Evolutionary conservation across 768 basidiomycete genomes (phyloP), one percentile per base, ranked within the genome.

Genomic region (Leucosporidium creatinivorum): DNA sequence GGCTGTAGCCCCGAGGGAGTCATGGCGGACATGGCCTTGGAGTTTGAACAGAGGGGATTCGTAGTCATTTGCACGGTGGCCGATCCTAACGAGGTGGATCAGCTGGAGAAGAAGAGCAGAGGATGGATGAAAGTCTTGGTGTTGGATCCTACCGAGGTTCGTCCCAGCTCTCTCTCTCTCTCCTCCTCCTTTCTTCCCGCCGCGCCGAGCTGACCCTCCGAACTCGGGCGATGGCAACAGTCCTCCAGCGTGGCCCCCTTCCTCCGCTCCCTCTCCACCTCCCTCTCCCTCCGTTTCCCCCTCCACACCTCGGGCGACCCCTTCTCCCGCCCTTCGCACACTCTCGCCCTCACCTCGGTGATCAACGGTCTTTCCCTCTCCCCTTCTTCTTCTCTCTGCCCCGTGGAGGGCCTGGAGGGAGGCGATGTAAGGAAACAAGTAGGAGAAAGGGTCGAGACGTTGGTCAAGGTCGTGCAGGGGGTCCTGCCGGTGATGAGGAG

Each of bases 71-170:
- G 86, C 6, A 92, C 88, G 68, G 91, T 91, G 23, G 80, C 85
- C 0, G 85, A 83, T 8, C 83, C 86, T 0, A 86, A 86, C 62
- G 84, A 84, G n/a, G 85, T 85, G 47, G 81, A 83, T 21, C 79
- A 78, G 21, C 79, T 93, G 55, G 90, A 93, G 77, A 80, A 79
- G 47, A 80, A 81, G 68, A 84, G 85, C 30, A 81, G 86, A 69
- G 92, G 92, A 31, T 91, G 84, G 77, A 84, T 91, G 64, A 86
- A 87, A 60, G 90, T 87, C 0, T 83, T 92, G 65, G 85, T 93
- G 36, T 83, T 93, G 50, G 87, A 93, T 78, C 87, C 90, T 0
- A 81, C 80, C 61, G 86, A 91, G 82, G 91, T 88, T 74, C 52
- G 82, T 33, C 33, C 70, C 51, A 17, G 15, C 62, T 19, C n/a